A percentile compares a stretch with the other conserved stretches of the same genome.
Conservation (phyloP, 1,284 basidiomycete genomes). For the Cryptococcus maquisensis region DNA sequence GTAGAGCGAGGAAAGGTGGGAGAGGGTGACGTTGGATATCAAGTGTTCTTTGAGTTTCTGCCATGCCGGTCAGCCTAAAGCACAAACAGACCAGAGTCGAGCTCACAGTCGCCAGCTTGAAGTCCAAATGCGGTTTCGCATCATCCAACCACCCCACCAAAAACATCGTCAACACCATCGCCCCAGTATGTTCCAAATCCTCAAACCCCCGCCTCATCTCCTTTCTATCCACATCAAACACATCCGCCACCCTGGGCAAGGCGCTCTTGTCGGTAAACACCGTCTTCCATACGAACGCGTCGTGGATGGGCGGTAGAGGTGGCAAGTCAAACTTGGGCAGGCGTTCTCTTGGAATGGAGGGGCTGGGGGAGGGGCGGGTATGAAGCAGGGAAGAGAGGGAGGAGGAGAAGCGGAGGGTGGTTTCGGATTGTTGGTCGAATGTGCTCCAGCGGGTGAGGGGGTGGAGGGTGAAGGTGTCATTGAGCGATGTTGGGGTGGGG, state of each 20-base stretch:
- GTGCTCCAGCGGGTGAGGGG: no score
- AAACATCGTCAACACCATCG: constrained; percentile 41
- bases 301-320: no score
- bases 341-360: no score
- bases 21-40: constrained; percentile 43
- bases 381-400: no score
- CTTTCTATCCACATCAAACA: neutral
- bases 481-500: no score
- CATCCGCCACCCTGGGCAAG: neutral
- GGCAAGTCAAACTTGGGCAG: no score
- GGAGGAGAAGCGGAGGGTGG: no score
- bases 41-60: constrained; percentile 46
- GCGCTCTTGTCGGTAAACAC: no score
- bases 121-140: constrained; percentile 33
- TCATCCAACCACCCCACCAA: constrained; percentile 46
- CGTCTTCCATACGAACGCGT: no score
- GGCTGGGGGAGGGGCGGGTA: no score
- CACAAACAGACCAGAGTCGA: neutral
- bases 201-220: constrained; percentile 31
- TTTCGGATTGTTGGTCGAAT: no score
- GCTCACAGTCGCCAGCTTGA: constrained; percentile 42
- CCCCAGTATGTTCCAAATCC: constrained; percentile 46
- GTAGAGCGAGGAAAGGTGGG: constrained; percentile 42
- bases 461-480: no score
- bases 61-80: neutral